phyloP scores from a whole-genome alignment of 768 basidiomycete genomes.

The Tylopilus intermedius region DNA sequence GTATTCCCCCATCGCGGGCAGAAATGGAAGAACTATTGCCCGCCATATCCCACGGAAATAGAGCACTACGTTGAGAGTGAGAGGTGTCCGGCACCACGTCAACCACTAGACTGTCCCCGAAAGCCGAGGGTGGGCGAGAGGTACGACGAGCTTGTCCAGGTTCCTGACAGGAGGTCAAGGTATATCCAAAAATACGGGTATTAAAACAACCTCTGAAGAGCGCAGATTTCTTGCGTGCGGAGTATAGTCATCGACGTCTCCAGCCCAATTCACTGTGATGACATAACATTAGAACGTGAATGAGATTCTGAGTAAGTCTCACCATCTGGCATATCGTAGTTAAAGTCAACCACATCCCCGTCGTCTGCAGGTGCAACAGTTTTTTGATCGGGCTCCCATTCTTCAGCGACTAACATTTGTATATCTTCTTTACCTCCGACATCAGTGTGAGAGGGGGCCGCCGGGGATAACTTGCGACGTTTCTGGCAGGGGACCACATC shows the following conservation, averaged over 20 bases:
- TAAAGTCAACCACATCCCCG: conserved; percentile 20
- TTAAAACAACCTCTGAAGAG: conserved; percentile 58
- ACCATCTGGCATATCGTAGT: conserved; percentile 22
- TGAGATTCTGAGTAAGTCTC: conserved; percentile 1
- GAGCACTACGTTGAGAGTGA: conserved; percentile 59
- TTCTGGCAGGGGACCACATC: conserved; percentile 43
- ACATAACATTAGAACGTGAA: conserved; percentile 4
- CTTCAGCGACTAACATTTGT: not conserved
- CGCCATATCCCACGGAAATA: conserved; percentile 85
- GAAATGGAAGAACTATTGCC: conserved; percentile 55
- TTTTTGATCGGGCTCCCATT: conserved; percentile 15
- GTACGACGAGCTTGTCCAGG: conserved; percentile 79
- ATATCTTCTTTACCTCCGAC: not conserved
- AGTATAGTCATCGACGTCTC: conserved; percentile 13
- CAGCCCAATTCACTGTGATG: conserved; percentile 20
- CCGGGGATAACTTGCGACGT: conserved; percentile 37
- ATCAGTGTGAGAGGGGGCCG: not conserved
- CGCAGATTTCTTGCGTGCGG: conserved; percentile 29
- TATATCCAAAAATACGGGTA: not conserved
- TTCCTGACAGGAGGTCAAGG: conserved; percentile 46
- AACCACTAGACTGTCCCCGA: conserved; percentile 47
- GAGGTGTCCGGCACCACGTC: conserved; percentile 38
- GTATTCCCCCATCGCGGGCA: conserved; percentile 33
- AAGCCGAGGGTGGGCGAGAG: conserved; percentile 51
- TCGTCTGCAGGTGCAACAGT: conserved; percentile 2